phyloP scores from a whole-genome alignment of 192 early-diverging fungal genomes.

The Borealophlyctis nickersoniae region DNA sequence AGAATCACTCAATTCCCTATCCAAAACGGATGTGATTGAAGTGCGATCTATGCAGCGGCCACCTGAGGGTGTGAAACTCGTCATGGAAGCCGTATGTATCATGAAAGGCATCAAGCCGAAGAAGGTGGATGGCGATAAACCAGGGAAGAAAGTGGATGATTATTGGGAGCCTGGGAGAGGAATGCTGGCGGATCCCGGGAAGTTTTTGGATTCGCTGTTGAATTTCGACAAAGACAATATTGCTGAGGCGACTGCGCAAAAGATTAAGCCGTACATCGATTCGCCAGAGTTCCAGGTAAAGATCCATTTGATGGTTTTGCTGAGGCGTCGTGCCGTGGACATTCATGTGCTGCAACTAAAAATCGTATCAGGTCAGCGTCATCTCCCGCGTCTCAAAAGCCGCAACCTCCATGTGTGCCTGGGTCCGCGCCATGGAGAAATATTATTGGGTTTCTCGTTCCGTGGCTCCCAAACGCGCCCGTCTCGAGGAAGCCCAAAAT shows the following conservation, averaged over 20 bases:
- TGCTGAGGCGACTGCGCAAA: slow-evolving; percentile 44
- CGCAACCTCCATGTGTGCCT: slow-evolving; percentile 61
- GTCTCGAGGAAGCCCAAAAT: slow-evolving; percentile 54
- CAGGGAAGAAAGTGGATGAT: slow-evolving; percentile 61
- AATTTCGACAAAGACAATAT: slow-evolving; percentile 67
- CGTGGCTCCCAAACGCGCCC: slow-evolving; percentile 58
- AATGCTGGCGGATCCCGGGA: slow-evolving; percentile 54
- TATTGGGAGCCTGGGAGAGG: slow-evolving; percentile 51
- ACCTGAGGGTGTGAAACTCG: slow-evolving; percentile 63
- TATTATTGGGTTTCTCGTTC: slow-evolving; percentile 58
- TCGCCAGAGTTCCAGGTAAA: slow-evolving; percentile 63
- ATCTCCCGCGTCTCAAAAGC: slow-evolving; percentile 58
- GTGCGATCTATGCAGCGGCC: slow-evolving; percentile 60
- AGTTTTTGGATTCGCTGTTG: slow-evolving; percentile 57
- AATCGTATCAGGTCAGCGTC: slow-evolving; percentile 39
- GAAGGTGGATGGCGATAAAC: slow-evolving; percentile 60
- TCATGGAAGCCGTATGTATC: slow-evolving; percentile 64
- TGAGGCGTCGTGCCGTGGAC: no score
- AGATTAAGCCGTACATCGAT: slow-evolving; percentile 63
- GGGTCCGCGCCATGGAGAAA: slow-evolving; percentile 66
- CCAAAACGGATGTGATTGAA: slow-evolving; percentile 64
- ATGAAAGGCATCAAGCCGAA: slow-evolving; percentile 63
- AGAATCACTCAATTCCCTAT: slow-evolving; percentile 56
- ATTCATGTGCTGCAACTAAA: no score
- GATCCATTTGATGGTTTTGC: slow-evolving; percentile 50